Evolutionary conservation across 1,284 basidiomycete species (phyloP), one percentile per base, ranked within the genome.

Genomic region (Irpex rosettiformis): DNA sequence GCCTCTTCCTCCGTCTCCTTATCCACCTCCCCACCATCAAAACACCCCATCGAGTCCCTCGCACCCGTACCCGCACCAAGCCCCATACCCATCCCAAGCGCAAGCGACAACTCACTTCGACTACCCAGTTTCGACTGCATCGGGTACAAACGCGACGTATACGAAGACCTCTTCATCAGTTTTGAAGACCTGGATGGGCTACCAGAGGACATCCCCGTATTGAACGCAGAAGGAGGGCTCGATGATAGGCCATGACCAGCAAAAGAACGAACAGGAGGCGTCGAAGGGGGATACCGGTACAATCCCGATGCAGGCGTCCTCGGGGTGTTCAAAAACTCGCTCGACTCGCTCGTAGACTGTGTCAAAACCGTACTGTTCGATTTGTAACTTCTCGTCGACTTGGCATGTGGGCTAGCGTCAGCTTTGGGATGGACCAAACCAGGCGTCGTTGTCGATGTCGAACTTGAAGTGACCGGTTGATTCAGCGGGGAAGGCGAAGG

Each of bases 1-100:
- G 62, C 60, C 29, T 70, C 67, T 21, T 64, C 63, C 18, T 63
- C 56, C 6, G 49, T 30, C 49, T 65, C 64, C 25, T 47, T 56
- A 21, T 21, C 21, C 18, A 13, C 13, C 2, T 7, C 43, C 22
- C 18, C 21, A 13, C 22, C 18, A 18, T 18, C 43, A 13, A 18
- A 18, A 22, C 43, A 40, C n/a, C 16, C 33, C 33, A 37, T 7
- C 16, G 16, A 10, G 2, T 13, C 10, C 21, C 43, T 5, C 18
- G 43, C 16, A 13, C 10, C 18, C 21, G n/a, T 10, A 1, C 8
- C 13, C n/a, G 49, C 28, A 2, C 53, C 30, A 16, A 33, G 54
- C 16, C 28, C 49, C 33, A 27, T 54, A 43, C 25, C 54, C 55
- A 22, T 25, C 18, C 24, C 56, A 45, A 10, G 30, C 54, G 2